Base-by-base conservation (phyloP, 164 flowering plant species). In the Protea cynaroides region DNA sequence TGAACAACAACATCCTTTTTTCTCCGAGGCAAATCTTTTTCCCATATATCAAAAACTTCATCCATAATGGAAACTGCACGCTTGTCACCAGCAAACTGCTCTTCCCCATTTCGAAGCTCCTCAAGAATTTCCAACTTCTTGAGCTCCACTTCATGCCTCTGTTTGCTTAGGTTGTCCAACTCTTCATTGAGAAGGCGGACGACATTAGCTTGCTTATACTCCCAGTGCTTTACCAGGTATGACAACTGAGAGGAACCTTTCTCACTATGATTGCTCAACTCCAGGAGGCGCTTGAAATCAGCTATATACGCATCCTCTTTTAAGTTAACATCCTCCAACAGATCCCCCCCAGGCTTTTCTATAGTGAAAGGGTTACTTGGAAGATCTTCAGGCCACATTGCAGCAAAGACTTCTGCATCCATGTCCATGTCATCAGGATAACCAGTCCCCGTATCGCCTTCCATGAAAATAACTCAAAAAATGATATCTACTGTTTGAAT, bases 381-480 rank as follows among this genome's bases (percentile, higher is more conserved):
- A 46, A 89, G 77, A 70, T 87, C 96, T 67, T 89, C 96, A 3
- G 98, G 98, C 98, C 98, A 93, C 98, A 90, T 93, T 2, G 98
- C 86, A 72, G 85, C 63, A 25, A 87, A 83, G 72, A 70, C 82
- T 65, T 91, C 96, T 54, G 5, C 34, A 2, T 29, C 34, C 34
- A 84, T 59, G 64, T 93, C 97, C 90, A 83, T 83, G 29, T 85
- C 95, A 64, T 85, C 93, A 7, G 51, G 44, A 46, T 61, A 70
- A 62, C 81, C 88, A 25, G 56, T 73, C 79, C 83, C 90, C 86
- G 89, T 84, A 59, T 82, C 79, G 22, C 84, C 72, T 56, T 77
- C 87, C 84, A 77, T 85, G 44, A 52, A 50, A 67, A 37, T 22
- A 17, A 58, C 55, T 65, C 25, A 62, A 61, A 56, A 56, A 56